Base-by-base conservation (phyloP, 352 stramenopile species). In the Phytophthora aleatoria region DNA sequence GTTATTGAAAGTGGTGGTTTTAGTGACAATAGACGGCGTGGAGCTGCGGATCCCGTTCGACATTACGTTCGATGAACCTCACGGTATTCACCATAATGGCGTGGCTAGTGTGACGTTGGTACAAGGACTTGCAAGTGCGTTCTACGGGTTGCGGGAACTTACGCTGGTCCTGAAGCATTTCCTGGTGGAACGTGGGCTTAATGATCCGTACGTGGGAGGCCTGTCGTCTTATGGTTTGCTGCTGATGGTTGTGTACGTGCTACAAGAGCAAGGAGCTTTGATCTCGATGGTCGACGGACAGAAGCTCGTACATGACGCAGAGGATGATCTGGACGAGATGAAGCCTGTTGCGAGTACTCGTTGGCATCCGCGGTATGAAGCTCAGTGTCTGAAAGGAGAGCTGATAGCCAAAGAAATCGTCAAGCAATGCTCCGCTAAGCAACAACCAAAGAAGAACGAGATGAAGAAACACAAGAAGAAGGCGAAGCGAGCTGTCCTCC, bases 131-230 rank as follows among this genome's bases (percentile, higher is more conserved):
- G 74, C 74, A 6, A 65, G 67, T 5, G 76, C 83, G 15, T 92
- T 97, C 15, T 91, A 91, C 42, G 88, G 87, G 0, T 59, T 98
- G 24, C 74, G 82, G 0, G 89, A 96, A 50, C 54, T 98, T 13
- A 89, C 86, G 1, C 73, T 97, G 26, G 87, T 97, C 8, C 68
- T 98, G 20, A 98, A 98, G 69, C 79, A 95, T 51, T 96, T 97
- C 52, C 64, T 98, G 7, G 87, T 83, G n/a, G 88, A 91, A 35
- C 81, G 91, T 27, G 79, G 81, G 5, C 59, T 97, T 8, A 97
- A 97, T 54, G 90, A 98, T 53, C 89, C 91, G 8, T 97, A 95
- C 57, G 72, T 92, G 15, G 92, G 92, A n/a, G 92, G 92, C 0
- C 71, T 98, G 3, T 97, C 89, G 2, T 96, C 87, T 2, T 97